Evolutionary conservation across 345 rosid genomes (phyloP).

Genomic region (Boechera stricta): DNA sequence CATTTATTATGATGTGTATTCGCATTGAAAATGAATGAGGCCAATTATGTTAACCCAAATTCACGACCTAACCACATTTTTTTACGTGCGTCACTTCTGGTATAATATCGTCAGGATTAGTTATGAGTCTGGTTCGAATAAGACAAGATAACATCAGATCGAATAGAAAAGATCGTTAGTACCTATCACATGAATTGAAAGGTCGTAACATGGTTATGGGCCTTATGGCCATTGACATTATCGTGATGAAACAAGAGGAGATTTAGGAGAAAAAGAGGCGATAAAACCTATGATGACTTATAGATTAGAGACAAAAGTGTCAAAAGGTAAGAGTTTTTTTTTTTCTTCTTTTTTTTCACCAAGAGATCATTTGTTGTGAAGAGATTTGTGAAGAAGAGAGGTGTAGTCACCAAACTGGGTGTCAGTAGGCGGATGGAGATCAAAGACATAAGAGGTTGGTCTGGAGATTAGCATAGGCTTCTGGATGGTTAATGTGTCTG

Average conservation of each 20-base stretch:
- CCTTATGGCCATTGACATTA: conserved; percentile 19
- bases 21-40: conserved; percentile 34
- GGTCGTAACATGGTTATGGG: background rate
- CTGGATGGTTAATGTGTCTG: conserved; percentile 44
- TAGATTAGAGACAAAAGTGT: background rate
- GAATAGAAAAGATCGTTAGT: conserved; percentile 8
- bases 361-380: conserved; percentile 42
- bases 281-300: background rate
- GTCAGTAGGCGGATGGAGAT: conserved; percentile 62
- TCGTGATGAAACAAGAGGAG: background rate
- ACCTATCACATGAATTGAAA: background rate
- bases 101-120: conserved; percentile 16
- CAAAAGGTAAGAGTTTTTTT: background rate
- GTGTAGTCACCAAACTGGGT: conserved; percentile 60
- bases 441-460: conserved; percentile 74
- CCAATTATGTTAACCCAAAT: conserved; percentile 36
- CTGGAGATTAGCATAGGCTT: conserved; percentile 66
- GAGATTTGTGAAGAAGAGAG: conserved; percentile 41
- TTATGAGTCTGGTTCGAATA: conserved; percentile 33
- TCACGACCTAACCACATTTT: conserved; percentile 41
- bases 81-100: conserved; percentile 27
- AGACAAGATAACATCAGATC: conserved; percentile 2
- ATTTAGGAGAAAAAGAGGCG: background rate
- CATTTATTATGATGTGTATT: conserved; percentile 38
- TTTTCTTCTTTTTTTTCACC: background rate